A percentile compares a stretch with the other conserved stretches of the same genome.
phyloP scores from a whole-genome alignment of 306 rosid species.

The Begonia fuchsioides region DNA sequence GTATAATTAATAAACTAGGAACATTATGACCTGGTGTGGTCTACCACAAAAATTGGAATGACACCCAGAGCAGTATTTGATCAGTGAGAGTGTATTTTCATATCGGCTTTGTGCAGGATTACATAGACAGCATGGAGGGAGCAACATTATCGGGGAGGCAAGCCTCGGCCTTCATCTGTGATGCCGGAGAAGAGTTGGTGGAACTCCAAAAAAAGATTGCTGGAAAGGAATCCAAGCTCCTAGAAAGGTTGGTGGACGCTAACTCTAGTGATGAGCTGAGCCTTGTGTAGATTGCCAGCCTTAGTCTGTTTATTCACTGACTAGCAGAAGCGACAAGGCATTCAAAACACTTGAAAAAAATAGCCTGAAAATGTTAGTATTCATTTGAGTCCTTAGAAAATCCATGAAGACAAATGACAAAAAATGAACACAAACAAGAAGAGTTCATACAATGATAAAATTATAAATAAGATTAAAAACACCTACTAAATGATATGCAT shows the following conservation, averaged over 20 bases:
- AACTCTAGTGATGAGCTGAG: constrained; percentile 57
- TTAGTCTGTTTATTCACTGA: background rate
- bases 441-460: too few species aligned
- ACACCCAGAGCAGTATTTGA: too few species aligned
- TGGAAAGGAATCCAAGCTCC: constrained; percentile 15
- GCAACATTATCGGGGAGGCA: constrained; percentile 95
- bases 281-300: constrained; percentile 30
- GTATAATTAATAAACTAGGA: background rate
- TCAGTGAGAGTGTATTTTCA: background rate
- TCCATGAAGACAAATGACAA: too few species aligned
- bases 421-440: too few species aligned
- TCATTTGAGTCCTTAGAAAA: too few species aligned
- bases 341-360: background rate
- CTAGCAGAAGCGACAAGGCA: background rate
- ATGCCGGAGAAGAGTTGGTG: constrained; percentile 70
- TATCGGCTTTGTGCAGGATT: constrained; percentile 44
- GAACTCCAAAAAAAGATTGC: constrained; percentile 53
- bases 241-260: constrained; percentile 4
- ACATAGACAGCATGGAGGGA: constrained; percentile 99
- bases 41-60: too few species aligned
- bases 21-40: too few species aligned
- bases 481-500: too few species aligned
- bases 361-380: too few species aligned
- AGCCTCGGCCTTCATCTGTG: constrained; percentile 73
- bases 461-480: too few species aligned